phyloP scores from a whole-genome alignment of 345 rosid species.

The Anastatica hierochuntica region DNA sequence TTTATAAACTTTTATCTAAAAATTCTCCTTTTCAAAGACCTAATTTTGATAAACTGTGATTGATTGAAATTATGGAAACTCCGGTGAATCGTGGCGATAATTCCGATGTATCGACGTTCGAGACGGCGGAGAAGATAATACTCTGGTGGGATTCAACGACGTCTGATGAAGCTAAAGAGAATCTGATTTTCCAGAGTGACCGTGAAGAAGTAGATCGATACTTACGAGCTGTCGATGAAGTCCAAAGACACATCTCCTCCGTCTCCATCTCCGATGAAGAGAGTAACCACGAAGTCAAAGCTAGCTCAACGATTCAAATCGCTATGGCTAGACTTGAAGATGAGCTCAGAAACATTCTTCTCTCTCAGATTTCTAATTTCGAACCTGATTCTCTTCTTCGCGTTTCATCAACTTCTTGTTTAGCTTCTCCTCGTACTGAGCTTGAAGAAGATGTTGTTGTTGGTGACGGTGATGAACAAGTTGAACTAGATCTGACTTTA shows the following conservation, averaged over 20 bases:
- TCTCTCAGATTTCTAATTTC: conserved; percentile 43
- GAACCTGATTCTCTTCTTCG: conserved; percentile 43
- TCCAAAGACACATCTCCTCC: conserved; percentile 39
- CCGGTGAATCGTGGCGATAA: conserved; percentile 1
- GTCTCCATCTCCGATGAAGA: conserved; percentile 34
- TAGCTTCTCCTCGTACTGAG: conserved; percentile 11
- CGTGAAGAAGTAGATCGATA: conserved; percentile 72
- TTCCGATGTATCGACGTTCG: conserved; percentile 16
- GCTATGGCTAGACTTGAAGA: conserved; percentile 98
- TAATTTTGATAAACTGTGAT: no score
- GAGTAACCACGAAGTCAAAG: conserved; percentile 29
- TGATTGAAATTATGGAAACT: conserved; percentile 11
- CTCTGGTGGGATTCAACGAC: conserved; percentile 79
- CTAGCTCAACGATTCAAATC: conserved; percentile 69
- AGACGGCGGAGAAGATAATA: conserved; percentile 64
- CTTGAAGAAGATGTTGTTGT: conserved; percentile 25
- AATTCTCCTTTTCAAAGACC: no score
- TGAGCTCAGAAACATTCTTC: conserved; percentile 74
- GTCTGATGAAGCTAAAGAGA: conserved; percentile 67
- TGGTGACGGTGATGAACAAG: background rate
- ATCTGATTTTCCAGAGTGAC: conserved; percentile 69
- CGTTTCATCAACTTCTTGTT: conserved; percentile 28
- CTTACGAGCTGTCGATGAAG: conserved; percentile 75
- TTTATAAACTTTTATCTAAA: no score
- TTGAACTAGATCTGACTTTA: conserved; percentile 11